A percentile compares a stretch with the other conserved stretches of the same genome.
These are phyloP conservation scores for Phytophthora ohioensis DNA, from an alignment of 352 stramenopile genomes.

Conservation along the genomic window DNA sequence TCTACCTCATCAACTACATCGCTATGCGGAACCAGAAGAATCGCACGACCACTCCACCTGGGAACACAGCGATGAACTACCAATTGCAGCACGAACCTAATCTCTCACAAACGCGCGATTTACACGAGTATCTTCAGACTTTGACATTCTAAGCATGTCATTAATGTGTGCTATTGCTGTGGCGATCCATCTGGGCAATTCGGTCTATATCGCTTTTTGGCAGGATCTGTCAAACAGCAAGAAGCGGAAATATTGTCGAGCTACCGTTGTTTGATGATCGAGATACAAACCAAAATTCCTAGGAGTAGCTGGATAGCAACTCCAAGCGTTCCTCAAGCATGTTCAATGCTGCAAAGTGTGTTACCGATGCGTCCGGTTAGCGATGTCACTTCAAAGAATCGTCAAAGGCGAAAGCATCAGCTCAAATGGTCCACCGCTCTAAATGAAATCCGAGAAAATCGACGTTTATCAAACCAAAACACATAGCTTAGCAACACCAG, in stretches of 20 bases:
- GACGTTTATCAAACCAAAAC: background rate
- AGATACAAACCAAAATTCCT: conserved; percentile 10
- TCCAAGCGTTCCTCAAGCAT: background rate
- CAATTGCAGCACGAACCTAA: too few species aligned
- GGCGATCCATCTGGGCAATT: background rate
- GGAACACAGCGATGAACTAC: too few species aligned
- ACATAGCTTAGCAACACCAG: background rate
- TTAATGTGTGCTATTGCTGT: background rate
- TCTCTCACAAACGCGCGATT: background rate
- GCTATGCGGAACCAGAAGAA: too few species aligned
- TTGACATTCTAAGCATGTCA: conserved; percentile 1
- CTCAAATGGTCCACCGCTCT: conserved; percentile 10
- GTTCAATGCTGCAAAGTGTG: background rate
- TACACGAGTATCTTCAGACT: background rate
- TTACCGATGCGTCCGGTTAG: background rate
- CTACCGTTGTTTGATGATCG: background rate
- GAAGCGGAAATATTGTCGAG: background rate
- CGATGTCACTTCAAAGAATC: background rate
- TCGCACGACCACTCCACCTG: too few species aligned
- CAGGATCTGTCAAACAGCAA: background rate
- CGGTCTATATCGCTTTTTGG: background rate
- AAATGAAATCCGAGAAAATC: conserved; percentile 4
- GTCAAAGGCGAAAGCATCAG: conserved; percentile 4
- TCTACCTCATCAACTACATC: too few species aligned
- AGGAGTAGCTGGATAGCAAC: background rate